Evolutionary conservation across 768 basidiomycete genomes (phyloP), one percentile per base, ranked within the genome.

Genomic region (Leccinum disarticulatum): DNA sequence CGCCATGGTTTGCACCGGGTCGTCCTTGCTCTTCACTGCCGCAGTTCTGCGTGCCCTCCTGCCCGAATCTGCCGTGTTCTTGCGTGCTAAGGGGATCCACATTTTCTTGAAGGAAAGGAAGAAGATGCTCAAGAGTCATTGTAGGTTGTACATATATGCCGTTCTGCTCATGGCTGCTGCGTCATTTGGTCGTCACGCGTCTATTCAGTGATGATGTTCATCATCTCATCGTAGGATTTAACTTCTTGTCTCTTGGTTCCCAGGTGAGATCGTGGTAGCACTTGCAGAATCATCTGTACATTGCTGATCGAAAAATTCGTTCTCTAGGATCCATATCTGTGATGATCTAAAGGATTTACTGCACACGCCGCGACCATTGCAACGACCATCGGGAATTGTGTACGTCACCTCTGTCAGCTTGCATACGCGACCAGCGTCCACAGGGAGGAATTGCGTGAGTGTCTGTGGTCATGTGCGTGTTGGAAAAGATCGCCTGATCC

Each of bases 11-110:
- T n/a, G n/a, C n/a, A 81, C 85, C 19, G 88, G 84, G 2, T 77
- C 88, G 3, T 88, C 87, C 9, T 80, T 94, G 55, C 87, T 86
- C 0, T 73, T 84, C 28, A 86, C 86, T 57, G 86, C 93, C 0
- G 94, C 91, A 0, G 57, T 77, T 6, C 53, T 95, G 54, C 81
- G n/a, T n/a, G n/a, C 82, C 0, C n/a, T 84, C 47, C 74, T 96
- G 0, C 95, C 95, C 0, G 95, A 98, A 76, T 90, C 87, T 43
- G 79, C 82, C 48, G 79, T 83, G 51, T 96, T 93, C 79, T 62
- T 90, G 56, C 77, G 82, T 47, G 90, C 87, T 11, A 83, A 83
- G 72, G 83, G 72, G 79, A 89, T 87, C 1, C 77, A 76, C 68
- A 71, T 85, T 3, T 98, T 97, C 80, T 36, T 95, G 3, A 79